Base-by-base conservation (phyloP, 2,329 filamentous ascomycete species). In the Fusarium udum region DNA sequence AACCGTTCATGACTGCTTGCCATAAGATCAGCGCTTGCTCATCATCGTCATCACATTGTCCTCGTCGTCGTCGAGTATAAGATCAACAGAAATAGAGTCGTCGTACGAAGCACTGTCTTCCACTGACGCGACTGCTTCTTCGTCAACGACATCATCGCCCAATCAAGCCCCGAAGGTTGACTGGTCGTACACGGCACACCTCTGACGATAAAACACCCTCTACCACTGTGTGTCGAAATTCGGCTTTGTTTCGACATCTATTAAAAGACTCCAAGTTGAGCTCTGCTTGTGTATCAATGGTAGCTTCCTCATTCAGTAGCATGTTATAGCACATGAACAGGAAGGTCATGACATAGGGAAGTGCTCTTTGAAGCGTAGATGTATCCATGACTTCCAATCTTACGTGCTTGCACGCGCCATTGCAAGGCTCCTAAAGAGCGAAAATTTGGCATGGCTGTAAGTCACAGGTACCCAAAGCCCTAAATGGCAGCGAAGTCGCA, bases 121-220 rank as follows among this genome's bases (percentile, higher is more conserved):
- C 8, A 1, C 1, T n/a, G 14, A n/a, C 8, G 14, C 5, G 8
- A 42, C 13, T 4, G 22, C 1, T n/a, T 15, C 39, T 1, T 5
- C 8, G 10, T 15, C 22, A 15, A 4, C 22, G 6, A n/a, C 6
- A 42, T n/a, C 39, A 1, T n/a, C 14, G 3, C 2, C 3, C 15
- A n/a, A n/a, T 22, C 39, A 42, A n/a, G 22, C 39, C 22, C 14
- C n/a, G 22, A 15, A 42, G 39, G 6, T 4, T 16, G 22, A 42
- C 39, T 42, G 22, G 39, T 15, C 8, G 39, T 15, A 42, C 39
- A 15, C 39, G 22, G 37, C 20, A n/a, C n/a, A 3, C 39, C 9
- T 42, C 22, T 15, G 39, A 22, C 8, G 39, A 42, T 15, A 4
- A 0, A 10, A 9, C 14, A 10, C 8, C 8, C 6, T 42, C 39